These are phyloP conservation scores for Gentiana dahurica DNA, from an alignment of 257 asterid genomes.

Conservation along the genomic window DNA sequence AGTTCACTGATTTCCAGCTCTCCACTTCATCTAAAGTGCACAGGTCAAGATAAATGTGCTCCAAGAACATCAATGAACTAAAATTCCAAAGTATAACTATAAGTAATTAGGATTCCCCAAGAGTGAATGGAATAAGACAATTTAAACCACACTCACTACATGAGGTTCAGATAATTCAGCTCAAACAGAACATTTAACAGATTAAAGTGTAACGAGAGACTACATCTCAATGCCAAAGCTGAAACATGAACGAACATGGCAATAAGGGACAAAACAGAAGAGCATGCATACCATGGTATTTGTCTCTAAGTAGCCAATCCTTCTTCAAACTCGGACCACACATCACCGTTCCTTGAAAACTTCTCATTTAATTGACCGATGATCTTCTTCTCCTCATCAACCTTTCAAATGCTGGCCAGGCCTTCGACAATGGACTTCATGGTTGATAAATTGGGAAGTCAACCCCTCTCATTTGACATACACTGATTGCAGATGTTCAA, in stretches of 20 bases:
- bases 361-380: slow-evolving; percentile 46
- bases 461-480: slow-evolving; percentile 29
- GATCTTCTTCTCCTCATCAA: slow-evolving; percentile 52
- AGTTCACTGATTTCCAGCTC: too few species aligned
- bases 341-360: slow-evolving; percentile 36
- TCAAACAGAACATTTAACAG: neutral
- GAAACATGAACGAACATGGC: too few species aligned
- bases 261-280: too few species aligned
- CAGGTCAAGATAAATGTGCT: too few species aligned
- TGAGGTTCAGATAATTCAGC: neutral
- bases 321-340: slow-evolving; percentile 66
- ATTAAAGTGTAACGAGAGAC: neutral
- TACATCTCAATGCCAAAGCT: neutral
- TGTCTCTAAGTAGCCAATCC: slow-evolving; percentile 39
- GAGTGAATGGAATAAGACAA: too few species aligned
- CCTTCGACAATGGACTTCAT: slow-evolving; percentile 76
- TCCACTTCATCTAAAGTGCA: too few species aligned
- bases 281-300: slow-evolving; percentile 6
- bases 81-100: too few species aligned
- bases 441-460: slow-evolving; percentile 61
- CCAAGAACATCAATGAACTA: too few species aligned
- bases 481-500: slow-evolving; percentile 32
- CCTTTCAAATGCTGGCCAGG: slow-evolving; percentile 41
- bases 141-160: too few species aligned
- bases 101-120: too few species aligned